phyloP scores from a whole-genome alignment of 2,329 filamentous ascomycete genomes.

The Ascochyta lentis region DNA sequence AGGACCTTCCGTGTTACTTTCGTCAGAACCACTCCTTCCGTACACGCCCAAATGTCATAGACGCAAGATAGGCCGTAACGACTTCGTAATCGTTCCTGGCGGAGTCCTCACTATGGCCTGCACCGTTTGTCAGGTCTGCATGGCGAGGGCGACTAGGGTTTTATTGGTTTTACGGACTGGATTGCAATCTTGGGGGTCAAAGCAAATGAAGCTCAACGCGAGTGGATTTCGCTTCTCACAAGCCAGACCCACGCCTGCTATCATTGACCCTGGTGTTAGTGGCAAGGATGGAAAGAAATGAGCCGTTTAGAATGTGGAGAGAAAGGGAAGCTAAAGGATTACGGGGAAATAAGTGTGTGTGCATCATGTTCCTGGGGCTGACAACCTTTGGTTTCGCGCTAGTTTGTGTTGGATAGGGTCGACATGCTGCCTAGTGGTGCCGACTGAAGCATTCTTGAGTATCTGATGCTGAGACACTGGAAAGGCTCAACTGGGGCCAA shows the following conservation, averaged over 20 bases:
- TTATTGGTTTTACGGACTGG: conserved; percentile 11
- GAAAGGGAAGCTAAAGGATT: neutral
- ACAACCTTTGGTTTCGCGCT: neutral
- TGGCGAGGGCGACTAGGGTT: conserved; percentile 1
- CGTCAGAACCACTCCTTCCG: neutral
- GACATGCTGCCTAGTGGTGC: neutral
- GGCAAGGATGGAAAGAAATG: conserved; percentile 8
- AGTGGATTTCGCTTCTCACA: conserved; percentile 2
- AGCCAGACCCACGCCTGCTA: conserved; percentile 10
- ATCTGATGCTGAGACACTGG: neutral
- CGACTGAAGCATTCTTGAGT: neutral
- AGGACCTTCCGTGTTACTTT: conserved; percentile 3
- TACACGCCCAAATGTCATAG: neutral
- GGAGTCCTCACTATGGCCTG: neutral
- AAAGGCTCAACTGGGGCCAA: neutral
- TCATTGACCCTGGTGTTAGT: conserved; percentile 5
- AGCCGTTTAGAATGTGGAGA: neutral
- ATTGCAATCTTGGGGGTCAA: conserved; percentile 17
- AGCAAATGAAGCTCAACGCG: neutral
- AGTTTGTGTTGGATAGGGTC: neutral
- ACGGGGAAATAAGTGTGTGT: neutral
- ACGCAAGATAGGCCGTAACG: neutral
- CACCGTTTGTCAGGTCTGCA: neutral
- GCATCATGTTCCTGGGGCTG: too few species aligned
- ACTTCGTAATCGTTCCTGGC: conserved; percentile 5